Percentiles rank a stretch among this genome's conserved stretches.
Evolutionary conservation across 176 grass and related monocot species (phyloP).

Genomic region (Carex cristatella): DNA sequence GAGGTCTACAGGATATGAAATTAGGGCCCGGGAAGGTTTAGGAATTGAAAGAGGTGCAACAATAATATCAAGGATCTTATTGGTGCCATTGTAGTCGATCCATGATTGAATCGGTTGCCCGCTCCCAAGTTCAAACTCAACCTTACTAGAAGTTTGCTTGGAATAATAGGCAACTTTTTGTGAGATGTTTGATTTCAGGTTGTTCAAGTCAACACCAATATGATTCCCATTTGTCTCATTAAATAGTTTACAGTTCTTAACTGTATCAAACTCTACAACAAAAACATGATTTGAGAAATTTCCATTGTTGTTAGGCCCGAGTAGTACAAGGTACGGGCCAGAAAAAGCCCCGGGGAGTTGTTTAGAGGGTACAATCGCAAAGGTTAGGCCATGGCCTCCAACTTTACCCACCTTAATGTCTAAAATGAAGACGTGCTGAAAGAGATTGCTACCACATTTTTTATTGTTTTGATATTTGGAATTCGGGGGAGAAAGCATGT

Average conservation of each 20-base stretch:
- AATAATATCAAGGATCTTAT: constrained; percentile 26
- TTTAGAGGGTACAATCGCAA: constrained; percentile 15
- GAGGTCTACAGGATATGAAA: constrained; percentile 25
- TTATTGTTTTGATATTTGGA: background rate
- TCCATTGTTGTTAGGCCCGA: background rate
- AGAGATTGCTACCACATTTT: background rate
- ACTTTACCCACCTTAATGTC: constrained; percentile 17
- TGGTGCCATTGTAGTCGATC: constrained; percentile 34
- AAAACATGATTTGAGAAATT: constrained; percentile 40
- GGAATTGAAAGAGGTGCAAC: constrained; percentile 21
- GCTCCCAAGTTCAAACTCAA: constrained; percentile 1
- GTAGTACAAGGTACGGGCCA: constrained; percentile 14
- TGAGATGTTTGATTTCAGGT: constrained; percentile 22
- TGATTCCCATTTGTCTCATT: constrained; percentile 21
- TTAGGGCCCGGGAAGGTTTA: constrained; percentile 25
- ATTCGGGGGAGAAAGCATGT: constrained; percentile 36
- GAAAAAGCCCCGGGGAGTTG: background rate
- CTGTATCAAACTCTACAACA: constrained; percentile 34
- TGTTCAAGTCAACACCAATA: constrained; percentile 40
- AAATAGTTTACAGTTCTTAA: background rate
- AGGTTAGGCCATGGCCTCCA: constrained; percentile 23
- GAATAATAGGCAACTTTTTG: constrained; percentile 18
- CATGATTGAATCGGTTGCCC: constrained; percentile 38
- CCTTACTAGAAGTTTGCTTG: background rate
- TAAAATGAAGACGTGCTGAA: constrained; percentile 42